phyloP scores from a whole-genome alignment of 768 basidiomycete genomes.

The Collybiopsis luxurians region DNA sequence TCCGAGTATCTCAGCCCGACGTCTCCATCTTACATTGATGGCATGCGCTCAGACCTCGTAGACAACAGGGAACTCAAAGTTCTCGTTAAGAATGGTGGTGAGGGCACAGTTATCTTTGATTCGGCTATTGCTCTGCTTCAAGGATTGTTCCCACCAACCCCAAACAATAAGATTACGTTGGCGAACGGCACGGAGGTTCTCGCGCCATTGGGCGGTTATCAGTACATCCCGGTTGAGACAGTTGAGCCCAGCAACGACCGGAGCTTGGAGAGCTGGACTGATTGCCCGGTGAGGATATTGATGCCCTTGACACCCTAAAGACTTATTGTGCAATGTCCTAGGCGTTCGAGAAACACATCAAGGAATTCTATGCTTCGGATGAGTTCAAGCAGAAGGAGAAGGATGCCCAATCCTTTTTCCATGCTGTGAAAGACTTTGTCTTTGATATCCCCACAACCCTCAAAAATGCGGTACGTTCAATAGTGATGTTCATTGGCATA shows the following conservation, averaged over 20 bases:
- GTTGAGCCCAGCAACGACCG: conserved; percentile 82
- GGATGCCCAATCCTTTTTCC: conserved; percentile 65
- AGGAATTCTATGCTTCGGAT: conserved; percentile 55
- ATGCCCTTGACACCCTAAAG: not conserved
- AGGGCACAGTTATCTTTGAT: conserved; percentile 86
- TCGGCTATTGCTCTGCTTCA: conserved; percentile 82
- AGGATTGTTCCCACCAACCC: conserved; percentile 82
- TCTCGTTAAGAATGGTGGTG: conserved; percentile 80
- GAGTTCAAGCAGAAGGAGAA: conserved; percentile 63
- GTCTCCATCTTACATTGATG: conserved; percentile 68
- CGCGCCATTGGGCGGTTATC: conserved; percentile 79
- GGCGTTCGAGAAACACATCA: conserved; percentile 59
- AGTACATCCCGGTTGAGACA: conserved; percentile 91
- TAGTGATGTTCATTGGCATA: not conserved
- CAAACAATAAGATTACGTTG: conserved; percentile 66
- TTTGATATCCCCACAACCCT: conserved; percentile 65
- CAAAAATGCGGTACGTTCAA: conserved; percentile 60
- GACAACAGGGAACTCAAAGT: conserved; percentile 73
- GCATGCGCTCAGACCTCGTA: conserved; percentile 64
- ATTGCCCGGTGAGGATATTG: conserved; percentile 43
- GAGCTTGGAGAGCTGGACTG: conserved; percentile 79
- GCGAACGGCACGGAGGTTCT: conserved; percentile 74
- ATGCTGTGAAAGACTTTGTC: conserved; percentile 63
- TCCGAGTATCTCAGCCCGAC: conserved; percentile 61
- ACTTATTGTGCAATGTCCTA: not conserved